phyloP scores from a whole-genome alignment of 345 rosid species.

The Lumnitzera racemosa region DNA sequence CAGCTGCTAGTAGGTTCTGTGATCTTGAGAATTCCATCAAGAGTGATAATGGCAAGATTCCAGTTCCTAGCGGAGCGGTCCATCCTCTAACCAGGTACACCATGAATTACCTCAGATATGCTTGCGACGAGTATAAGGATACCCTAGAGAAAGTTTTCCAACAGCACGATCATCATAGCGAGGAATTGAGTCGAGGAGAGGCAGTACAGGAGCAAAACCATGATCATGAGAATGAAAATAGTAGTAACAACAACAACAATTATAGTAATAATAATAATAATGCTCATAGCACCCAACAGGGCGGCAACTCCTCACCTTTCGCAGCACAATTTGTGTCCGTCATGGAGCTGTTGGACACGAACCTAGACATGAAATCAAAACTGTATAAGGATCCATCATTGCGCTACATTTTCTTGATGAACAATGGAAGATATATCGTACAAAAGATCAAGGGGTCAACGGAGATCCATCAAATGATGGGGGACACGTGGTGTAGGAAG shows the following conservation, averaged over 20 bases:
- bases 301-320: conserved; percentile 27
- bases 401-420: conserved; percentile 75
- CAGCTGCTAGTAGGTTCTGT: conserved; percentile 48
- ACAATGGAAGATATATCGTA: conserved; percentile 73
- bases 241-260: not conserved
- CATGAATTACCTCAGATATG: conserved; percentile 77
- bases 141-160: conserved; percentile 62
- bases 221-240: too few relatives aligned
- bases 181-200: too few relatives aligned
- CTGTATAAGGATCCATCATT: conserved; percentile 56
- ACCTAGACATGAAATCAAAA: conserved; percentile 51
- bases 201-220: too few relatives aligned
- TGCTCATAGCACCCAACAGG: conserved; percentile 17
- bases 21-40: conserved; percentile 75
- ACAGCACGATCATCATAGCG: conserved; percentile 16
- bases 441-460: conserved; percentile 64
- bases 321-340: conserved; percentile 33
- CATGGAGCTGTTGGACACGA: conserved; percentile 68
- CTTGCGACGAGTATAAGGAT: conserved; percentile 70
- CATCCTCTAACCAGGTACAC: conserved; percentile 85
- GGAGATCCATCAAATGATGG: conserved; percentile 59
- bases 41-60: conserved; percentile 44
- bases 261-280: not conserved
- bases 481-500: conserved; percentile 53
- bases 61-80: conserved; percentile 76